These are phyloP conservation scores for Pythium insidiosum DNA, from an alignment of 352 stramenopile genomes.

Conservation along the genomic window DNA sequence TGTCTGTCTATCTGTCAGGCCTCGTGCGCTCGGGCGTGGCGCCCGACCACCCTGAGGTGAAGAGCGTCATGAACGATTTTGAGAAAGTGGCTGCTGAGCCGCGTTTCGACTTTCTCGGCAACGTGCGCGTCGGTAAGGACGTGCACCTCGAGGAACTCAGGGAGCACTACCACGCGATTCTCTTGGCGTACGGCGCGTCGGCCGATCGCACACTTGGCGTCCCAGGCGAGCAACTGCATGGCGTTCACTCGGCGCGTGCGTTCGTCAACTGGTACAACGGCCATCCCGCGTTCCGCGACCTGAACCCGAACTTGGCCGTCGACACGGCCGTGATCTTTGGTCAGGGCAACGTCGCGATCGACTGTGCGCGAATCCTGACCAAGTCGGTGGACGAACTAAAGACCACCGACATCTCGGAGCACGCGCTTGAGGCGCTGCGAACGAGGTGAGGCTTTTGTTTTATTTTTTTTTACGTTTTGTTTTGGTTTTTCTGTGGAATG, in stretches of 20 bases:
- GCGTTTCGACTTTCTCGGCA: constrained; percentile 87
- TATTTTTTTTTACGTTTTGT: too few species aligned
- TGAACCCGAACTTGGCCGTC: constrained; percentile 50
- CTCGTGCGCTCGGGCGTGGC: constrained; percentile 96
- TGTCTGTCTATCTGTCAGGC: too few species aligned
- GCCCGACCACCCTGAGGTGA: constrained; percentile 98
- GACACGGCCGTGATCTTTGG: constrained; percentile 93
- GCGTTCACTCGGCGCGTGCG: constrained; percentile 83
- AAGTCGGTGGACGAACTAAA: constrained; percentile 87
- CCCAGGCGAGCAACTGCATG: constrained; percentile 63
- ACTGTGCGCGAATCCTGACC: constrained; percentile 93
- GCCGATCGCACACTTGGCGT: constrained; percentile 86
- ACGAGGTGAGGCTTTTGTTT: too few species aligned
- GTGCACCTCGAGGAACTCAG: constrained; percentile 86
- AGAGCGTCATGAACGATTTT: constrained; percentile 97
- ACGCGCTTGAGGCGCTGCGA: constrained; percentile 84
- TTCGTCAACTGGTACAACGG: constrained; percentile 99
- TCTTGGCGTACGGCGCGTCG: constrained; percentile 94
- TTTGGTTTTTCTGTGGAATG: too few species aligned
- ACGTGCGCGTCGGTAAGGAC: constrained; percentile 83
- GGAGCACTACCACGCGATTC: constrained; percentile 89
- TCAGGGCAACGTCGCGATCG: constrained; percentile 96
- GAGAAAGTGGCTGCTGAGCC: constrained; percentile 74
- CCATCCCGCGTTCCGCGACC: constrained; percentile 90
- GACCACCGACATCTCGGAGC: constrained; percentile 88